phyloP scores from a whole-genome alignment of 1,139 yeast species.

The Kazachstania sp. region DNA sequence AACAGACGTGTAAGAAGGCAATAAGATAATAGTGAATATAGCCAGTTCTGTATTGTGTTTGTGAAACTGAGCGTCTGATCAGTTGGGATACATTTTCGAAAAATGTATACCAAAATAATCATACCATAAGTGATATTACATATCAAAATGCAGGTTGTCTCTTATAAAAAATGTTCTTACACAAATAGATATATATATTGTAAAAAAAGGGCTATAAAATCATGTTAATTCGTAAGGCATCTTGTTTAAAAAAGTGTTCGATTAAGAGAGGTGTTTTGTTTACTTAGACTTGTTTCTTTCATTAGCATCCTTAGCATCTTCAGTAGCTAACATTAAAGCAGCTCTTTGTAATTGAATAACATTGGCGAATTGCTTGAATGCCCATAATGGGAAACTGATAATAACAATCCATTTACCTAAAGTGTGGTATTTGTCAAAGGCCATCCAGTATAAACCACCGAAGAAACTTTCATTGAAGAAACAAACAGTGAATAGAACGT shows the following conservation, averaged over 20 bases:
- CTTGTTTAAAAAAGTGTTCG: neutral
- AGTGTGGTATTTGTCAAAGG: constrained; percentile 37
- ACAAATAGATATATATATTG: neutral
- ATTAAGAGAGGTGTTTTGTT: neutral
- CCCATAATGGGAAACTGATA: constrained; percentile 76
- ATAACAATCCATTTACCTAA: constrained; percentile 51
- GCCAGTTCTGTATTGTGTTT: no score
- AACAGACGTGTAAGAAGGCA: no score
- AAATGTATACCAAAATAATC: no score
- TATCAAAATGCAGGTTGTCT: neutral
- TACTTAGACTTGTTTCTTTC: constrained; percentile 7
- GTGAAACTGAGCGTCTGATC: no score
- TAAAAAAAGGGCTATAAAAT: no score
- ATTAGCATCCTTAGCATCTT: constrained; percentile 58
- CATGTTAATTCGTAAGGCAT: no score
- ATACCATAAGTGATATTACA: no score
- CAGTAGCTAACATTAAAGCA: constrained; percentile 65
- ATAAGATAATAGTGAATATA: no score
- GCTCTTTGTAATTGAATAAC: constrained; percentile 85
- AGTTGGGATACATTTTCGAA: no score
- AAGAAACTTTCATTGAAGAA: constrained; percentile 89
- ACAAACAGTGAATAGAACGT: constrained; percentile 78
- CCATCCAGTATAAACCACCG: constrained; percentile 74
- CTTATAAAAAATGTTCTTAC: neutral
- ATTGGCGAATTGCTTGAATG: constrained; percentile 85